Evolutionary conservation across 176 grass and related monocot species (phyloP), one percentile per base, ranked within the genome.

Genomic region (Saccharum officinarum): DNA sequence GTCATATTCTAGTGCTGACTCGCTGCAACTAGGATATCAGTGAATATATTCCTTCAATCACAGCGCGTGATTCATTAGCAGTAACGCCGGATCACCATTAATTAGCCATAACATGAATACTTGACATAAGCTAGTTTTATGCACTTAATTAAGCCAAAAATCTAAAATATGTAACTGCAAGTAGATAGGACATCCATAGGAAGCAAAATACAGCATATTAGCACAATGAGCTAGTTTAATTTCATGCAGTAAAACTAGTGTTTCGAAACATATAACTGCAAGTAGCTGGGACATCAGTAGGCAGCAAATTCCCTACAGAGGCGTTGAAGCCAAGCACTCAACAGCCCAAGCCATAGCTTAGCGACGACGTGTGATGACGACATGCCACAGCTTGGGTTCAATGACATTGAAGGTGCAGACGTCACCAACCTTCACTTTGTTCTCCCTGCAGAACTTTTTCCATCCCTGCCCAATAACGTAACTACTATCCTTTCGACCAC

Each of bases 351-450:
- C 17, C 20, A 45, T 12, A 38, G 44, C 31, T 69, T 52, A 76
- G 14, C 10, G 5, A 57, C 15, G 15, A 20, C 31, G 80, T 20
- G 31, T 15, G 80, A 88, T 71, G 11, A 8, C n/a, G 0, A 88
- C 73, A n/a, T 47, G 50, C 73, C 86, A 88, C 80, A 88, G 1
- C 0, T 2, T 6, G 50, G 79, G 10, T 38, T 83, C 11, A 3
- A 88, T 6, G 16, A 77, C 12, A 10, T 70, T 62, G 66, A 88
- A 77, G n/a, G 68, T 78, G 67, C 75, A 88, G 8, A 88, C 1
- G 6, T 84, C 87, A 0, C 81, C 87, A 10, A 15, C 36, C 45
- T 74, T 84, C n/a, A 88, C 22, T 3, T 15, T 10, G 80, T 88
- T 88, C 15, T 77, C 80, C 10, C 5, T 6, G 37, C 37, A 74